Percentiles rank a stretch among this genome's conserved stretches.
Evolutionary conservation across 768 basidiomycete species (phyloP).

Genomic region (Hysterangium stoloniferum): DNA sequence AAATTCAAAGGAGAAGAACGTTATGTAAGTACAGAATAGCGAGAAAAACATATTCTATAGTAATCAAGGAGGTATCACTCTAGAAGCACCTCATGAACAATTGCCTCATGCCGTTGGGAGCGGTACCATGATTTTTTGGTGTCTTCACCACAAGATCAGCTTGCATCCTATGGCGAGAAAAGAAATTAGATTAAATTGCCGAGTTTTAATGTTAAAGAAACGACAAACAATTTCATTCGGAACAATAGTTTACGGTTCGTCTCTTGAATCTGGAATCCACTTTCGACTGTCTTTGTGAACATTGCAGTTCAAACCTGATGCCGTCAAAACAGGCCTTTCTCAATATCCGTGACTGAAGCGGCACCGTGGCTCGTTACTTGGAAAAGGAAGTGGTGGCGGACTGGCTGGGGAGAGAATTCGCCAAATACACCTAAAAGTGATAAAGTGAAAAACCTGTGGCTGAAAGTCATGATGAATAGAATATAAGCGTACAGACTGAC

Average conservation of each 20-base stretch:
- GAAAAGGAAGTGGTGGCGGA: no score
- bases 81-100: slow-evolving; percentile 10
- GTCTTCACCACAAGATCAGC: slow-evolving; percentile 68
- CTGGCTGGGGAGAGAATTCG: no score
- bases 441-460: no score
- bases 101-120: slow-evolving; percentile 1
- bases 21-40: neutral
- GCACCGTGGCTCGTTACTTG: no score
- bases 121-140: slow-evolving; percentile 33
- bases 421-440: no score
- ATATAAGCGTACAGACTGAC: no score
- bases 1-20: neutral
- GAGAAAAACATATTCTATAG: neutral
- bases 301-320: slow-evolving; percentile 67
- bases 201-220: neutral
- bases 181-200: neutral
- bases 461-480: no score
- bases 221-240: slow-evolving; percentile 71
- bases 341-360: no score
- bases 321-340: no score
- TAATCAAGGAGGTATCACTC: neutral
- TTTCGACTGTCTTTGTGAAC: slow-evolving; percentile 67
- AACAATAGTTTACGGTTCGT: slow-evolving; percentile 74
- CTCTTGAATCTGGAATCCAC: slow-evolving; percentile 61
- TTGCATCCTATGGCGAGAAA: slow-evolving; percentile 61